Evolutionary conservation across 495 filamentous ascomycete species (phyloP).

Genomic region (Aspergillus asperescens): DNA sequence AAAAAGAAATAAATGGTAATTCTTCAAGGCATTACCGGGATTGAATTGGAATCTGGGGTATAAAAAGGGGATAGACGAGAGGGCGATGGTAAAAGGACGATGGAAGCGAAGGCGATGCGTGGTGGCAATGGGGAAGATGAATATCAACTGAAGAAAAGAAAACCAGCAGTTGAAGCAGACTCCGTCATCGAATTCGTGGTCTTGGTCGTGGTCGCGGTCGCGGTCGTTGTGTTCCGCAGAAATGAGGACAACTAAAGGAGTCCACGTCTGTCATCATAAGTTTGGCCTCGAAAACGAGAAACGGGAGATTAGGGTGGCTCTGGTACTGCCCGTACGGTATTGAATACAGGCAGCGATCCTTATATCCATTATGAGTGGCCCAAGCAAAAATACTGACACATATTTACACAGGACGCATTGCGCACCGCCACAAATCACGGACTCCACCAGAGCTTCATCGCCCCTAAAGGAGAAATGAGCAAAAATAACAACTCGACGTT

Average conservation of each 20-base stretch:
- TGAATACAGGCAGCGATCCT: not conserved
- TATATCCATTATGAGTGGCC: not conserved
- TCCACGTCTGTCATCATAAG: constrained; percentile 8
- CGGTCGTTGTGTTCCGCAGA: not conserved
- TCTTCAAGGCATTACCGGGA: constrained; percentile 15
- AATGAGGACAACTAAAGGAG: constrained; percentile 1
- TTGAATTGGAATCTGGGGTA: constrained; percentile 2
- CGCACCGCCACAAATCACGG: constrained; percentile 20
- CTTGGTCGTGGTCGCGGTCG: constrained; percentile 4
- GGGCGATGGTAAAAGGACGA: not conserved
- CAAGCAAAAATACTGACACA: not conserved
- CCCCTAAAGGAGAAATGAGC: not conserved
- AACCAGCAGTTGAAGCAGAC: constrained; percentile 3
- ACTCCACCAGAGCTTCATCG: constrained; percentile 16
- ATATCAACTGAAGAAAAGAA: constrained; percentile 5
- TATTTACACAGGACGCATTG: not conserved
- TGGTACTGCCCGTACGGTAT: constrained; percentile 7
- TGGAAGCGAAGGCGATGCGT: not conserved
- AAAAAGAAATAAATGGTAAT: constrained; percentile 12
- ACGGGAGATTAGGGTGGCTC: not conserved
- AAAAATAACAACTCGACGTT: not conserved
- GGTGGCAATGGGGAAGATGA: not conserved
- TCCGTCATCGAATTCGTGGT: constrained; percentile 8
- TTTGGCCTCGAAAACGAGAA: too few relatives aligned
- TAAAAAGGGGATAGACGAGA: not conserved